Evolutionary conservation across 495 filamentous ascomycete genomes (phyloP).

Genomic region (Talaromyces adpressus): DNA sequence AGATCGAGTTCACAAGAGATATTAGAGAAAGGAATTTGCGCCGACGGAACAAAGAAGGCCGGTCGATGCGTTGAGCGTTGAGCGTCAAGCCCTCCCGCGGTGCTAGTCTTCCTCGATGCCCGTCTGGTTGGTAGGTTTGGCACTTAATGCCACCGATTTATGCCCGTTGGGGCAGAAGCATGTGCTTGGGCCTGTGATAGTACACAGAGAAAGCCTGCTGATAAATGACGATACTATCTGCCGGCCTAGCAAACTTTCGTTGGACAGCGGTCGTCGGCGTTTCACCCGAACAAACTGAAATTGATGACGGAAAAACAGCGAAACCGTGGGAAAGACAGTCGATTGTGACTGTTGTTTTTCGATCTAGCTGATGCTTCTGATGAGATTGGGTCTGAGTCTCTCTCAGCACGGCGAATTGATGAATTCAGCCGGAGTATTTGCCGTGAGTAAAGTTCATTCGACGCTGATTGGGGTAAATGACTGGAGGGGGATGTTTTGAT

Average conservation of each 20-base stretch:
- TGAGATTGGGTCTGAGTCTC: not conserved
- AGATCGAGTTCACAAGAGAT: not conserved
- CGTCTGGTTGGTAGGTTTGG: not conserved
- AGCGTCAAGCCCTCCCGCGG: not conserved
- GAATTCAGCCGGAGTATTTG: not conserved
- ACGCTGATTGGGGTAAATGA: not conserved
- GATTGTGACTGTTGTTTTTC: not conserved
- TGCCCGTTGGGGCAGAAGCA: constrained; percentile 2
- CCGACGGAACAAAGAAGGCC: not conserved
- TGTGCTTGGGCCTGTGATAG: constrained; percentile 9
- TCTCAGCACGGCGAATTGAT: not conserved
- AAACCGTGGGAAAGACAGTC: not conserved
- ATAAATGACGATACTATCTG: not conserved
- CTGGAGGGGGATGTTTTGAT: not conserved
- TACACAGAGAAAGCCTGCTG: not conserved
- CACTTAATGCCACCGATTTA: not conserved
- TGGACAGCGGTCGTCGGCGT: not conserved
- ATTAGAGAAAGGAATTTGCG: constrained; percentile 10
- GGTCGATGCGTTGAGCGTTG: constrained; percentile 3
- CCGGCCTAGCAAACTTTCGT: not conserved
- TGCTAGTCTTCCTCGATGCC: not conserved
- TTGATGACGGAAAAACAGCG: not conserved
- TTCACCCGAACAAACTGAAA: not conserved
- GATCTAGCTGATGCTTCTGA: not conserved
- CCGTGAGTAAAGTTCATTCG: not conserved